Evolutionary conservation across 768 basidiomycete genomes (phyloP).

Genomic region (Lyophyllum decastes): DNA sequence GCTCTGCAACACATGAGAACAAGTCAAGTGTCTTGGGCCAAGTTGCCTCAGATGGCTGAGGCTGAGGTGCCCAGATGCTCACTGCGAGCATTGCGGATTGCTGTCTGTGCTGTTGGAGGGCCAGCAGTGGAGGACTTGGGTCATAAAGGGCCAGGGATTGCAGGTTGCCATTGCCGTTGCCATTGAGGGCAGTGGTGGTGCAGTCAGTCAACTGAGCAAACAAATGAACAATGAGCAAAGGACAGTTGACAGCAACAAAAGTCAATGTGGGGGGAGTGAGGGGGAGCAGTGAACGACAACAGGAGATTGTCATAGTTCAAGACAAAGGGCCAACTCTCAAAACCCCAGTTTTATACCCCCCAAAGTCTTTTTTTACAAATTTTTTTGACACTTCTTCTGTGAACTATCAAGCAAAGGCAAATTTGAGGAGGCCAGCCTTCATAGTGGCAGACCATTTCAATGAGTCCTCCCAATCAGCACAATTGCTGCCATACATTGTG

Average conservation of each 20-base stretch:
- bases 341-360: constrained; percentile 31
- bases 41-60: constrained; percentile 61
- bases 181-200: constrained; percentile 20
- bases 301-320: constrained; percentile 42
- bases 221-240: constrained; percentile 5
- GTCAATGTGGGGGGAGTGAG: constrained; percentile 3
- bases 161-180: constrained; percentile 23
- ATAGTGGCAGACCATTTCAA: constrained; percentile 45
- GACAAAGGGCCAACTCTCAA: constrained; percentile 32
- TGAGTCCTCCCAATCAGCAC: constrained; percentile 46
- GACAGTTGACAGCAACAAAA: not conserved
- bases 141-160: constrained; percentile 39
- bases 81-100: constrained; percentile 38
- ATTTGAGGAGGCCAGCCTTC: constrained; percentile 39
- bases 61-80: constrained; percentile 86
- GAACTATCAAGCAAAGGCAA: constrained; percentile 38
- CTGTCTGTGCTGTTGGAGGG: too few relatives aligned
- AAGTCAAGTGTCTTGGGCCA: constrained; percentile 73
- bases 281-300: constrained; percentile 4
- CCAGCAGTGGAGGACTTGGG: constrained; percentile 34
- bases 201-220: constrained; percentile 28
- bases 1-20: constrained; percentile 55
- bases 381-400: constrained; percentile 19
- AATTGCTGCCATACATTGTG: constrained; percentile 31
- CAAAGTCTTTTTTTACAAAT: not conserved